Evolutionary conservation across 148 eudicot species (phyloP), one percentile per base, ranked within the genome.

Genomic region (Vaccinium macrocarpon): DNA sequence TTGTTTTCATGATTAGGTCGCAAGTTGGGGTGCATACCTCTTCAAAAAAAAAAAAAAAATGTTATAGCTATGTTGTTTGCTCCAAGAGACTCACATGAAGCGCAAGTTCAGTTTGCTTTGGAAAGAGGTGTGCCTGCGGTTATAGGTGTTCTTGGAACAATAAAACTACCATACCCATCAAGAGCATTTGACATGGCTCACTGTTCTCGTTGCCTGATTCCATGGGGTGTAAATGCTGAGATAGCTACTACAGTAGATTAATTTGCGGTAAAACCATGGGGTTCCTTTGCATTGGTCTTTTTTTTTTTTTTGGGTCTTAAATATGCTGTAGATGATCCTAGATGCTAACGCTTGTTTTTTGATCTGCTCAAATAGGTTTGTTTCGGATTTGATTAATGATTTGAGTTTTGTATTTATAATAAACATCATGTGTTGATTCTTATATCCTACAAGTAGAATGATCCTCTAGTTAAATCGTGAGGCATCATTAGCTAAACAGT

Each of bases 101-200:
- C 91, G 56, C 93, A 91, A 84, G 91, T 91, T 81, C 92, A 90
- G 46, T 91, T 91, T 86, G 92, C 92, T 84, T 83, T 91, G 9
- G 92, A 91, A 83, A 89, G 92, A 86, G 92, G 92, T 78, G 92
- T 91, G 55, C 92, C 93, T 32, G 93, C 93, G 21, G 76, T 90
- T 71, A 91, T 91, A 15, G 93, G 92, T 78, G 92, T 91, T 71
- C 84, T 91, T 50, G 93, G 91, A 83, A 87, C 90, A 32, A 87
- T 90, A 80, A 88, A 89, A 85, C 92, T 91, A n/a, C 90, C 93
- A 3, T 91, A 72, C 72, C 88, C 93, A 23, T 84, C 92, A 52
- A 83, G 92, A 84, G 89, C 93, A 15, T 91, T 91, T 48, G 93
- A 91, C 84, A 91, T 91, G 93, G 91, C 93, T 84, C 93, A 91